Evolutionary conservation across 371 early-diverging fungal species (phyloP).

Genomic region (Mucor saturninus): DNA sequence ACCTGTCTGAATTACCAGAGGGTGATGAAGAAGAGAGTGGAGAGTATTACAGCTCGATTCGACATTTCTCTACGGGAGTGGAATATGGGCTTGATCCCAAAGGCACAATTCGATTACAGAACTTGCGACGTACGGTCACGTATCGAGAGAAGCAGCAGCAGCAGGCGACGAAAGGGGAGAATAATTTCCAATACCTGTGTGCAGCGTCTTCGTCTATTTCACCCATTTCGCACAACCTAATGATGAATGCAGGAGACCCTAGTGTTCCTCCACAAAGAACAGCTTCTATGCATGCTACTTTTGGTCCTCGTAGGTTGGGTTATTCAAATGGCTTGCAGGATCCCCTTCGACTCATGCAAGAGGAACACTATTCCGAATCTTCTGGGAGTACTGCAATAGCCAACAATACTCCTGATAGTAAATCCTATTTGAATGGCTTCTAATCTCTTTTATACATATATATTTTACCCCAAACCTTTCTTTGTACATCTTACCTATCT

Average conservation of each 20-base stretch:
- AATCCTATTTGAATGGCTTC: conserved; percentile 23
- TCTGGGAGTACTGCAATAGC: conserved; percentile 17
- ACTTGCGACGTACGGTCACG: conserved; percentile 17
- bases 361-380: conserved; percentile 20
- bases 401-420: conserved; percentile 24
- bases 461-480: not conserved
- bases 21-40: conserved; percentile 9
- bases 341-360: conserved; percentile 9
- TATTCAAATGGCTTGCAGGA: conserved; percentile 17
- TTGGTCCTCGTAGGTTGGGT: conserved; percentile 15
- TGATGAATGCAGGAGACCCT: conserved; percentile 9
- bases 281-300: conserved; percentile 28
- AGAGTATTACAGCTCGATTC: conserved; percentile 16
- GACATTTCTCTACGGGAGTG: conserved; percentile 25
- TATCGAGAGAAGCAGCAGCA: conserved; percentile 8
- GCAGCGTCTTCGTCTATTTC: conserved; percentile 10
- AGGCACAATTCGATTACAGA: conserved; percentile 21
- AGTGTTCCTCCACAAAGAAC: conserved; percentile 21
- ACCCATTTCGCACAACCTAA: conserved; percentile 3
- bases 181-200: conserved; percentile 23
- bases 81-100: conserved; percentile 19
- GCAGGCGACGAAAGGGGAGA: conserved; percentile 7
- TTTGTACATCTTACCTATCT: not conserved
- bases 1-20: conserved; percentile 19
- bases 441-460: not conserved